Percentiles rank a stretch among this genome's conserved stretches.
Conservation (phyloP, 495 filamentous ascomycete genomes). For the Penicillium waksmanii region DNA sequence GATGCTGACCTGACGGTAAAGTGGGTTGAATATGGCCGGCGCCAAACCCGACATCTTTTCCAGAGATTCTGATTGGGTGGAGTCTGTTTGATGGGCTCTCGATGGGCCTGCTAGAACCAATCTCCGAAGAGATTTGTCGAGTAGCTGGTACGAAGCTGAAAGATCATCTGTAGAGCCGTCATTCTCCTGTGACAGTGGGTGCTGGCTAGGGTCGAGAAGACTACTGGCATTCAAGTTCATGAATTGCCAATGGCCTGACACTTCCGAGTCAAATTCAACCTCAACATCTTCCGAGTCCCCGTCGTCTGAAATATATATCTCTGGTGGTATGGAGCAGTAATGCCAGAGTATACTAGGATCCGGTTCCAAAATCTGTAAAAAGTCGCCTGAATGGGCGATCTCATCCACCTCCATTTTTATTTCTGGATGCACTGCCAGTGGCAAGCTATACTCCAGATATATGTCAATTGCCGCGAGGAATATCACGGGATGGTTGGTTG, state of each 20-base stretch:
- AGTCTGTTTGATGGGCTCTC: constrained; percentile 10
- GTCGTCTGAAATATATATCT: neutral
- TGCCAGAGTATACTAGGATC: too few species aligned
- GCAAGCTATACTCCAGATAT: constrained; percentile 20
- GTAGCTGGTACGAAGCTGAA: neutral
- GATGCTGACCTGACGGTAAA: constrained; percentile 41
- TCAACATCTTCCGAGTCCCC: neutral
- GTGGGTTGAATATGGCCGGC: constrained; percentile 40
- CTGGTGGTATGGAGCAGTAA: neutral
- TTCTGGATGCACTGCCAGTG: neutral
- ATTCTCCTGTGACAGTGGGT: neutral
- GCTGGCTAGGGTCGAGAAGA: neutral
- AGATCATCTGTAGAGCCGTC: neutral
- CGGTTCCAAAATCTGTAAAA: neutral
- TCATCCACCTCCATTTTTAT: neutral
- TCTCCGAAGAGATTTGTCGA: neutral
- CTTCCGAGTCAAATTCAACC: too few species aligned
- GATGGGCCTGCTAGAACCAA: constrained; percentile 24
- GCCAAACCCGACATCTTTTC: constrained; percentile 31
- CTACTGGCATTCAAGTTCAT: neutral
- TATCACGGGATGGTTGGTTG: constrained; percentile 19
- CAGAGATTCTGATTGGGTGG: constrained; percentile 7
- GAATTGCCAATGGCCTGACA: neutral
- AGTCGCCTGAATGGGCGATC: neutral
- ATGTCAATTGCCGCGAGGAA: constrained; percentile 30